Conservation (phyloP, 2,329 filamentous ascomycete species). For the Ceratocystis harringtonii region DNA sequence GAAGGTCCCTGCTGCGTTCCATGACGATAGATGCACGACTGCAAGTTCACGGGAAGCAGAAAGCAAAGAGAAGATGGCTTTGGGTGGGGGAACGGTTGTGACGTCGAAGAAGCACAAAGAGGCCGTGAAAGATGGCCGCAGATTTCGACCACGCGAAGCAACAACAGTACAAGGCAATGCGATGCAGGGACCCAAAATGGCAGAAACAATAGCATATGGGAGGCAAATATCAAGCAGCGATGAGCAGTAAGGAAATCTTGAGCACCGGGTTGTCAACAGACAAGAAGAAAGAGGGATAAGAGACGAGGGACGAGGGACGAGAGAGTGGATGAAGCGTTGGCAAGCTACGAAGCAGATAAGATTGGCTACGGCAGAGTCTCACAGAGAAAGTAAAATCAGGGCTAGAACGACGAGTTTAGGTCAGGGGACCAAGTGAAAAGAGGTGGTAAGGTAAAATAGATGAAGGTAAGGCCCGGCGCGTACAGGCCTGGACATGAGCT, state of each 20-base stretch:
- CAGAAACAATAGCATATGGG: neutral
- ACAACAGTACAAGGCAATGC: neutral
- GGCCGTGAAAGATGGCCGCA: conserved; percentile 1
- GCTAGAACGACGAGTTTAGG: neutral
- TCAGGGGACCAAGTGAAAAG: neutral
- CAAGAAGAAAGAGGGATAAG: neutral
- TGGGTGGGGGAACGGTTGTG: neutral
- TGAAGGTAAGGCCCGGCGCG: neutral
- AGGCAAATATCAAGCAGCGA: neutral
- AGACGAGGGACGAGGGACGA: neutral
- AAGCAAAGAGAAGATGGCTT: neutral
- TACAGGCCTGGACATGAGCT: conserved; percentile 1
- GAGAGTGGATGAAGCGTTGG: neutral
- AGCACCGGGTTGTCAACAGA: neutral
- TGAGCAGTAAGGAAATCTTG: neutral
- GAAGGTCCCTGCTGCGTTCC: conserved; percentile 46
- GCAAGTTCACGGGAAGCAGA: neutral
- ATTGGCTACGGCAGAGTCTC: neutral
- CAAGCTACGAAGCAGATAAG: neutral
- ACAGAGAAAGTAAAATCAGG: neutral
- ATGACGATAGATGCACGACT: conserved; percentile 22
- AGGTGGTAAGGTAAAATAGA: neutral
- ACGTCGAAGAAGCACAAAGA: neutral
- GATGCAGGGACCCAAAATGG: neutral
- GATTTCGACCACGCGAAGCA: neutral